Base-by-base conservation (phyloP, 1,139 yeast genomes). In the Pichia sp. region DNA sequence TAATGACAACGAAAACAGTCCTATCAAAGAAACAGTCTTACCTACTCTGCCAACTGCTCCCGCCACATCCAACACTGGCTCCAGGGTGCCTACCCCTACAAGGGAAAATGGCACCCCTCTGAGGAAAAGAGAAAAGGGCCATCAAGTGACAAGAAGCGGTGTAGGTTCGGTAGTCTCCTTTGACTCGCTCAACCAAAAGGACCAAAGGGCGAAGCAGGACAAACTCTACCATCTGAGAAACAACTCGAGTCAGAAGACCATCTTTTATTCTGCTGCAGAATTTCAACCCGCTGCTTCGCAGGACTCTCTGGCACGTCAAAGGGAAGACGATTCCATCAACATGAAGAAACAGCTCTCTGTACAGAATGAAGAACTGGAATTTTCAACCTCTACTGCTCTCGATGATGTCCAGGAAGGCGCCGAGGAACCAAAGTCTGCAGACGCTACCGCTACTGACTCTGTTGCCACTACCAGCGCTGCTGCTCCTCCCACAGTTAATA, bases 181-280 rank as follows among this genome's bases (percentile, higher is more conserved):
- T 50, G 56, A 49, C 14, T 56, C 58, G 0, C 12, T 51, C 5
- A 45, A 49, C 31, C 40, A 30, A 20, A 38, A 38, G n/a, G 56
- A 49, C 8, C 48, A 54, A 29, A 34, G 40, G n/a, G 17, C 6
- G 1, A 41, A 51, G 16, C 55, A 54, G 36, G 44, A 46, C 14
- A 38, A 46, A 29, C 30, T 58, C 24, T 58, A 58, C n/a, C 52
- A 53, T 44, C 45, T 54, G 31, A 57, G 48, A 29, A 58, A 55
- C 24, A 56, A 54, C 30, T 56, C 61, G 14, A 57, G 60, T 14
- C 58, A 56, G 20, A 54, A 55, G 16, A 57, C 60, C 3, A 50
- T 55, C 1, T 58, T 55, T 48, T 58, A 57, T 31, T 57, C 61
- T 4, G 61, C 61, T 16, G 48, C 49, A 14, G 61, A 58, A 29